These are phyloP conservation scores for Imleria badia DNA, from an alignment of 768 basidiomycete genomes.

Conservation along the genomic window DNA sequence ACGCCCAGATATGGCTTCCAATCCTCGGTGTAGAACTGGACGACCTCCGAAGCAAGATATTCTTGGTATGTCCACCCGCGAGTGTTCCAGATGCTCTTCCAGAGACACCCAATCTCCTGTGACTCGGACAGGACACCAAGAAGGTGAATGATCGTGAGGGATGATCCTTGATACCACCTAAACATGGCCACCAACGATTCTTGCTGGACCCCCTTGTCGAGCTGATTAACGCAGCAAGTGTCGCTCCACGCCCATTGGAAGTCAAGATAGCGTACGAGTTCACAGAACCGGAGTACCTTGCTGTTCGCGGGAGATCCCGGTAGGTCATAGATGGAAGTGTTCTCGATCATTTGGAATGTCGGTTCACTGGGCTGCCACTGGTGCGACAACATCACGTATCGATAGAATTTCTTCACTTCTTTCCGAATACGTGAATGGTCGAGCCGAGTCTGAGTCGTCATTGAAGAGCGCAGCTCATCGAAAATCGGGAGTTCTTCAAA, in stretches of 20 bases:
- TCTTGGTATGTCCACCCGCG: slow-evolving; percentile 13
- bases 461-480: neutral
- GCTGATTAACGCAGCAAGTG: slow-evolving; percentile 1
- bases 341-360: neutral
- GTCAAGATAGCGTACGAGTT: neutral
- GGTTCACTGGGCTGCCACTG: neutral
- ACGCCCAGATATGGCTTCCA: slow-evolving; percentile 11
- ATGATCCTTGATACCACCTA: slow-evolving; percentile 10
- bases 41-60: neutral
- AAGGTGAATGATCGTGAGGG: neutral
- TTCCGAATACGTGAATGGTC: neutral
- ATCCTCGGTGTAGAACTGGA: slow-evolving; percentile 12
- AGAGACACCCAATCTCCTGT: neutral
- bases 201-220: neutral
- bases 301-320: neutral
- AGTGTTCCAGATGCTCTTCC: slow-evolving; percentile 11
- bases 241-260: neutral
- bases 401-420: neutral
- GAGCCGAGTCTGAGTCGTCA: neutral
- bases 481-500: neutral
- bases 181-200: slow-evolving; percentile 17
- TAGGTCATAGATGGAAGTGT: neutral
- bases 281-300: neutral
- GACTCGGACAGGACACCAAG: neutral
- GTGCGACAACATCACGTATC: slow-evolving; percentile 5